phyloP scores from a whole-genome alignment of 768 basidiomycete species.

The Cubamyces lactineus region DNA sequence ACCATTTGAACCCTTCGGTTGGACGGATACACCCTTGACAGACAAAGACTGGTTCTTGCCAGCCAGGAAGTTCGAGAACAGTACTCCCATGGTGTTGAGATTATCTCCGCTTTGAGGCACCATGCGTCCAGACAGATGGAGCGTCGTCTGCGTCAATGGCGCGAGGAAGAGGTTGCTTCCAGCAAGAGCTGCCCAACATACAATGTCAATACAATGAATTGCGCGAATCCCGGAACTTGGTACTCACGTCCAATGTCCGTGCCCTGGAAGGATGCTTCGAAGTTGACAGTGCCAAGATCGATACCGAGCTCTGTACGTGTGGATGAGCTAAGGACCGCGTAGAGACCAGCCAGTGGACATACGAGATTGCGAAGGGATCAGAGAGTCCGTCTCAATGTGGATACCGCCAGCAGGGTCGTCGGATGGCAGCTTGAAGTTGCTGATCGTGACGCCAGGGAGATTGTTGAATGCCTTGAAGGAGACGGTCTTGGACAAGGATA shows the following conservation, averaged over 20 bases:
- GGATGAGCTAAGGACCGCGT: background rate
- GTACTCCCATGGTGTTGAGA: slow-evolving; percentile 54
- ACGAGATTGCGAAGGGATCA: slow-evolving; percentile 70
- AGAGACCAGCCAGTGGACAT: slow-evolving; percentile 33
- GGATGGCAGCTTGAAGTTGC: slow-evolving; percentile 69
- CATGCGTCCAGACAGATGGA: slow-evolving; percentile 66
- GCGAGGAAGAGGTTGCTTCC: slow-evolving; percentile 53
- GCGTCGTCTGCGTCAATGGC: slow-evolving; percentile 48
- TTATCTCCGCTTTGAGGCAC: slow-evolving; percentile 60
- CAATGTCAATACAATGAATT: background rate
- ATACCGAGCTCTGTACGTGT: slow-evolving; percentile 61
- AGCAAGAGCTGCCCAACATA: slow-evolving; percentile 49
- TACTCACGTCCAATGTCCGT: slow-evolving; percentile 63
- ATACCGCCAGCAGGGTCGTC: slow-evolving; percentile 73
- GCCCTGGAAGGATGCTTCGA: slow-evolving; percentile 62
- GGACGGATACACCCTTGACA: slow-evolving; percentile 62
- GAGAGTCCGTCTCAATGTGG: slow-evolving; percentile 66
- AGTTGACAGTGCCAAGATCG: slow-evolving; percentile 64
- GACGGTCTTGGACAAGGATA: slow-evolving; percentile 61
- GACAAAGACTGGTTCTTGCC: slow-evolving; percentile 65
- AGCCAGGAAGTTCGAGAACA: slow-evolving; percentile 70
- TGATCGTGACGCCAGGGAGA: slow-evolving; percentile 70
- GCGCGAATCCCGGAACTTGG: background rate
- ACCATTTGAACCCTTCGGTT: slow-evolving; percentile 50
- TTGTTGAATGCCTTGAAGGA: slow-evolving; percentile 73